phyloP scores from a whole-genome alignment of 1,284 basidiomycete species.

The Singerocomus inundabilis region DNA sequence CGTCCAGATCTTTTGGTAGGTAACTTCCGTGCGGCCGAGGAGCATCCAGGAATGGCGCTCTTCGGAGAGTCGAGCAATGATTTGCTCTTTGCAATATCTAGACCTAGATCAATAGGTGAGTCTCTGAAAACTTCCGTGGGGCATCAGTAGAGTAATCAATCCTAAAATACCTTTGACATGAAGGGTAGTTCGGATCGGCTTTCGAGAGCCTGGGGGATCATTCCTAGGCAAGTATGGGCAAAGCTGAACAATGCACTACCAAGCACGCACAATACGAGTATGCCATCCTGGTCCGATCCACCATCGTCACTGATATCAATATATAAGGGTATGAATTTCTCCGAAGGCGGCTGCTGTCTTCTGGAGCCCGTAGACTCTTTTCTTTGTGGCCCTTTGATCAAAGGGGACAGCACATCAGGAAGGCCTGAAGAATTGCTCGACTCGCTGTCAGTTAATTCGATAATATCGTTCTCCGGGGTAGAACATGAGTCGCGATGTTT shows the following conservation, averaged over 20 bases:
- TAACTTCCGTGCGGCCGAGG: conserved; percentile 21
- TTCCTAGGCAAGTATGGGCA: conserved; percentile 25
- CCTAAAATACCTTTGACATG: conserved; percentile 13
- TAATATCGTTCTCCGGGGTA: conserved; percentile 18
- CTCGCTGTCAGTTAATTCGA: conserved; percentile 36
- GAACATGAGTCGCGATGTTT: not conserved
- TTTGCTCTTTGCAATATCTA: not conserved
- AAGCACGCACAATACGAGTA: conserved; percentile 46
- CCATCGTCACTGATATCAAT: conserved; percentile 31
- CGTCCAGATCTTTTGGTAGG: conserved; percentile 33
- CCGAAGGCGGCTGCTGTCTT: conserved; percentile 8
- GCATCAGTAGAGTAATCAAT: conserved; percentile 1
- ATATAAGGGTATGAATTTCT: conserved; percentile 28
- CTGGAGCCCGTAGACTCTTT: conserved; percentile 1
- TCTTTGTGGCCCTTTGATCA: conserved; percentile 17
- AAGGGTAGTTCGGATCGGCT: conserved; percentile 37
- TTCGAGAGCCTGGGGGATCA: conserved; percentile 47
- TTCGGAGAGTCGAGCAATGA: conserved; percentile 12
- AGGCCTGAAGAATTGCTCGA: conserved; percentile 18
- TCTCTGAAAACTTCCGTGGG: not conserved
- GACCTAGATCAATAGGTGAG: conserved; percentile 3
- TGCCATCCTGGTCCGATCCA: conserved; percentile 41
- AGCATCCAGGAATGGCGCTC: conserved; percentile 6
- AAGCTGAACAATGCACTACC: not conserved
- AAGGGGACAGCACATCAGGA: conserved; percentile 27